These are phyloP conservation scores for Spergularia marina DNA, from an alignment of 148 eudicot species.

Conservation along the genomic window DNA sequence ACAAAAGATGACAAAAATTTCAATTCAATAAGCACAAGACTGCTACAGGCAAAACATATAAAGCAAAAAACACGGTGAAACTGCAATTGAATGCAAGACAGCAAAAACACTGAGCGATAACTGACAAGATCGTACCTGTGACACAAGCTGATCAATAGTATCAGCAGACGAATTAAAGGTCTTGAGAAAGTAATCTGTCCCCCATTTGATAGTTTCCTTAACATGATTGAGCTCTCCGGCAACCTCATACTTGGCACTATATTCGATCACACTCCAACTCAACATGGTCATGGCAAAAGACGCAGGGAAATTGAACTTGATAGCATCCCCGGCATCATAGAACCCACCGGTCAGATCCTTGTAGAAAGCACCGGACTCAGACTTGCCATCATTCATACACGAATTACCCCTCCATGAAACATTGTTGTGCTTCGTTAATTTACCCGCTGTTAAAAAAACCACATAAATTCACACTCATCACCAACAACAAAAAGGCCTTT, in stretches of 20 bases:
- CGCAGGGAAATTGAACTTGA: conserved; percentile 82
- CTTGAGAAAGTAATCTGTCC: conserved; percentile 89
- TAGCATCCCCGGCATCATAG: conserved; percentile 98
- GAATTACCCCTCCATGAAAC: conserved; percentile 97
- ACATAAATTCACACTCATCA: conserved; percentile 15
- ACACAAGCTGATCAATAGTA: conserved; percentile 52
- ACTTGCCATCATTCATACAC: conserved; percentile 71
- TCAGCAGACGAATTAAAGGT: conserved; percentile 87
- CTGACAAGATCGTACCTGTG: conserved; percentile 48
- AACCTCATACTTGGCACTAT: conserved; percentile 87
- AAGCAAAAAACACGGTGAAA: not conserved
- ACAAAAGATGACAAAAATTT: conserved; percentile 1
- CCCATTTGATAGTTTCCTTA: conserved; percentile 94
- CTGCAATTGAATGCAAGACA: not conserved
- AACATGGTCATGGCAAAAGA: conserved; percentile 95
- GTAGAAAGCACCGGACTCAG: conserved; percentile 38
- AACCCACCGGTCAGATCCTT: conserved; percentile 84
- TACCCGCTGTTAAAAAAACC: conserved; percentile 59
- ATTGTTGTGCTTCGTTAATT: conserved; percentile 83
- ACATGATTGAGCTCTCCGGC: conserved; percentile 90
- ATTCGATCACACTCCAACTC: conserved; percentile 99
- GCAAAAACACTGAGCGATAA: not conserved
- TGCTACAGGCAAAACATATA: not conserved
- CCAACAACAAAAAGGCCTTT: not conserved
- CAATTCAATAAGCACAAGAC: not conserved